phyloP scores from a whole-genome alignment of 169 alveolate species.

The Plasmodium vivax region DNA sequence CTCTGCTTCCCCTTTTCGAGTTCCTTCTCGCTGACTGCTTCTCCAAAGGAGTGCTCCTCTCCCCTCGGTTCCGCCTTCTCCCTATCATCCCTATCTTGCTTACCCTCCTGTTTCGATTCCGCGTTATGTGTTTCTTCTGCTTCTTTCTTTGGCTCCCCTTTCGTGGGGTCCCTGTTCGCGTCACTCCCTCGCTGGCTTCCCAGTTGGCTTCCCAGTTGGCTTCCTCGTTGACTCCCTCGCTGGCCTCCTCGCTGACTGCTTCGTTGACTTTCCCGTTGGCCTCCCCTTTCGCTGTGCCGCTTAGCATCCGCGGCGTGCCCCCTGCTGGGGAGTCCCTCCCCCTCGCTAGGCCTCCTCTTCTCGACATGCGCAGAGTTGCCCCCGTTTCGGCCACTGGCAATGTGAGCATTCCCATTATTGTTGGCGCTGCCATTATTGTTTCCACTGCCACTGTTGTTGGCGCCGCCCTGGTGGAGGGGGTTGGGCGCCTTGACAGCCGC shows the following conservation, averaged over 20 bases:
- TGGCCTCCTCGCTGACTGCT: not conserved
- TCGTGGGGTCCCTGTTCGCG: not conserved
- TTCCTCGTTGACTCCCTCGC: not conserved
- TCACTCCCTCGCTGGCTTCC: not conserved
- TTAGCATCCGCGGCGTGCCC: not conserved
- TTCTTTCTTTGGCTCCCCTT: not conserved
- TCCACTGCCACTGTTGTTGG: not conserved
- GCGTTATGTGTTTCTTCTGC: not conserved
- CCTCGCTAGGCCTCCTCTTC: not conserved
- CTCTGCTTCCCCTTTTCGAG: conserved; percentile 8
- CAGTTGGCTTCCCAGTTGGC: not conserved
- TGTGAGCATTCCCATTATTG: not conserved
- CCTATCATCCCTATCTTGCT: not conserved
- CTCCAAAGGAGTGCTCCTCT: not conserved
- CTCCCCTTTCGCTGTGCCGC: not conserved
- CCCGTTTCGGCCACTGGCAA: not conserved
- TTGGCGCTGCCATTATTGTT: not conserved
- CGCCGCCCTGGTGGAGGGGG: not conserved
- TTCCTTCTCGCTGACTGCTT: not conserved
- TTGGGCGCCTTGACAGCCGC: not conserved
- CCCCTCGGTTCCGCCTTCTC: not conserved
- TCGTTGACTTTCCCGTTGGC: not conserved
- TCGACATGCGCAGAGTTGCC: not conserved
- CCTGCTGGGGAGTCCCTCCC: not conserved
- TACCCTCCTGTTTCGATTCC: not conserved